These are phyloP conservation scores for Nigrospora oryzae DNA, from an alignment of 2,329 filamentous ascomycete species.

Conservation along the genomic window DNA sequence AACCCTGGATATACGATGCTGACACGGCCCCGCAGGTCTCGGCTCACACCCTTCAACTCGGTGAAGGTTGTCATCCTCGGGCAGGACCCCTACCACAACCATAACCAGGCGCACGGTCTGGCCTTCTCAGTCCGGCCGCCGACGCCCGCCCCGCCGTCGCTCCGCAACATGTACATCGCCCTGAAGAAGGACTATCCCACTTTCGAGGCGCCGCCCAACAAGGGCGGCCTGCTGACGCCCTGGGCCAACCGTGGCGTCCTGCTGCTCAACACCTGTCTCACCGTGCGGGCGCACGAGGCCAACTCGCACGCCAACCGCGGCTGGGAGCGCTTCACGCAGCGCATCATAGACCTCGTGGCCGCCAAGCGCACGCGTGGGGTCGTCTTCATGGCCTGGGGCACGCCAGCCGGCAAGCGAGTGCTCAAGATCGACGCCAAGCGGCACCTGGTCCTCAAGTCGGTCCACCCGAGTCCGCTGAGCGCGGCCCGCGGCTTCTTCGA, in stretches of 20 bases:
- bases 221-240: conserved; percentile 74
- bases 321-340: conserved; percentile 91
- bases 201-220: conserved; percentile 68
- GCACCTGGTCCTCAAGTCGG: conserved; percentile 77
- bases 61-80: conserved; percentile 92
- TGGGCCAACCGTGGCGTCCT: conserved; percentile 94
- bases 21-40: conserved; percentile 57
- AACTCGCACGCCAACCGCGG: conserved; percentile 80
- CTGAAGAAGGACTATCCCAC: conserved; percentile 81
- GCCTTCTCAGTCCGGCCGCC: conserved; percentile 92
- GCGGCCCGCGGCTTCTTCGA: conserved; percentile 76
- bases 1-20: too few relatives aligned
- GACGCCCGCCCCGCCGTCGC: conserved; percentile 77
- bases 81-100: conserved; percentile 95
- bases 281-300: conserved; percentile 80
- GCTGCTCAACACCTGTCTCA: conserved; percentile 89
- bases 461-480: conserved; percentile 90
- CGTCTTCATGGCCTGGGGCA: conserved; percentile 93
- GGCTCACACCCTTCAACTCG: conserved; percentile 77
- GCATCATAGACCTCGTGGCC: conserved; percentile 79
- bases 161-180: conserved; percentile 87
- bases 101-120: conserved; percentile 91
- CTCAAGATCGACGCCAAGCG: conserved; percentile 60
- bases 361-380: conserved; percentile 71
- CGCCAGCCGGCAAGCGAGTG: conserved; percentile 73